Evolutionary conservation across 495 filamentous ascomycete species (phyloP).

Genomic region (Penicillium chermesinum): DNA sequence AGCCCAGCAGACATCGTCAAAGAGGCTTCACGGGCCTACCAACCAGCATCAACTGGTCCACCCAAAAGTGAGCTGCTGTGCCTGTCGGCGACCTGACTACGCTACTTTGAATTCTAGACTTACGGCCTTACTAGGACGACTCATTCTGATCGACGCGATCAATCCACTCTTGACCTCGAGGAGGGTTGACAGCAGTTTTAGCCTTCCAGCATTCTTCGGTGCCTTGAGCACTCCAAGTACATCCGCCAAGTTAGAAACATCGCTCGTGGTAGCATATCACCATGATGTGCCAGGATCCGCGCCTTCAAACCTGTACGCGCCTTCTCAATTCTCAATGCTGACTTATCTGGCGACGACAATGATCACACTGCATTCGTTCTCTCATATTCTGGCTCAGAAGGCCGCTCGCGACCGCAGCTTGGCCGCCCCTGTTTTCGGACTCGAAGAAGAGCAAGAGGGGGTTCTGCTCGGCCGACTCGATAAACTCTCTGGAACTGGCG

Average conservation of each 20-base stretch:
- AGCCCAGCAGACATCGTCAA: slow-evolving; percentile 54
- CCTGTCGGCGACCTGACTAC: background rate
- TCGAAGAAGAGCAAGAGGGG: slow-evolving; percentile 70
- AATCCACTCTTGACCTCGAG: slow-evolving; percentile 34
- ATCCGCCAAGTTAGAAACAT: slow-evolving; percentile 30
- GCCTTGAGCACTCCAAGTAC: slow-evolving; percentile 28
- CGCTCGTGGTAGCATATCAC: slow-evolving; percentile 43
- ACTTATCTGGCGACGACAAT: slow-evolving; percentile 66
- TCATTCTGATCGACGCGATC: slow-evolving; percentile 44
- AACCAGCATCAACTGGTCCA: slow-evolving; percentile 24
- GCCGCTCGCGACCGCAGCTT: slow-evolving; percentile 64
- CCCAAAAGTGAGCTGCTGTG: slow-evolving; percentile 26
- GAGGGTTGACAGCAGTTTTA: slow-evolving; percentile 25
- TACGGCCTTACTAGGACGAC: slow-evolving; percentile 30
- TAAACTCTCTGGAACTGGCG: slow-evolving; percentile 41
- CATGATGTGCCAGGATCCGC: slow-evolving; percentile 46
- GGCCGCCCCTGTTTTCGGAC: slow-evolving; percentile 67
- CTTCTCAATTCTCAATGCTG: slow-evolving; percentile 56
- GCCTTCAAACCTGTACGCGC: slow-evolving; percentile 56
- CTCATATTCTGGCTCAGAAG: slow-evolving; percentile 63
- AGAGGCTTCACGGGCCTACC: slow-evolving; percentile 34
- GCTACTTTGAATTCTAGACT: too few relatives aligned
- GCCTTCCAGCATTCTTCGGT: slow-evolving; percentile 37
- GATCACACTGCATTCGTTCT: slow-evolving; percentile 56
- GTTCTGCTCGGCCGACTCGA: slow-evolving; percentile 55